Base-by-base conservation (phyloP, 441 rosid species). In the Syzygium syzygioides region DNA sequence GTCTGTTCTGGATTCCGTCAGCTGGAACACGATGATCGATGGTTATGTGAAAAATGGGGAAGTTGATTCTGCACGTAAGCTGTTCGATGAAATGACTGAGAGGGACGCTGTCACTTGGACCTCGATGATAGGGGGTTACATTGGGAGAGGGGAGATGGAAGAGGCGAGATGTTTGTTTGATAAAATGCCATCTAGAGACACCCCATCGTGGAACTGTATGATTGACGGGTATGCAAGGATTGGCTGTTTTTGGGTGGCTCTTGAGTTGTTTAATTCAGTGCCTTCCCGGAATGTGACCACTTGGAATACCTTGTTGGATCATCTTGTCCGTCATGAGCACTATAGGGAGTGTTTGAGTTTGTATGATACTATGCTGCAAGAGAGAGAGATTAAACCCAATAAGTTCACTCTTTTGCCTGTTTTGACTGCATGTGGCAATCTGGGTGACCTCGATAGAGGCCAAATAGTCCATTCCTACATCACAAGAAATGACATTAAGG, bases 1-100 rank as follows among this genome's bases (percentile, higher is more conserved):
- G 94, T 60, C 26, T 30, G 94, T 92, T 76, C 92, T 89, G 64
- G 94, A 94, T 91, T 89, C 90, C 59, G 90, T 95, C 86, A 91
- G 95, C 23, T 94, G 95, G 97, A 95, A 94, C 28, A 88, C 94
- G 2, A 93, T 94, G 94, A 88, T 94, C 68, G 91, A 89, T 1
- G 94, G 95, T 8, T 94, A 90, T 68, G 91, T 92, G 28, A 93
- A 91, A 85, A 92, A 86, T 86, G 92, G 89, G 55, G 90, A 88
- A 28, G 92, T 95, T 45, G 91, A 90, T 79, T 32, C 80, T 88
- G 95, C 94, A 18, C 89, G 92, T 17, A 88, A 87, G 85, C 30
- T 92, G 34, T 94, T 92, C 87, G 88, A 92, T 90, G 89, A 84
- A 83, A 92, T 92, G 92, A 91, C 91, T 4, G 94, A 90, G 64